A percentile compares a stretch with the other conserved stretches of the same genome.
phyloP scores from a whole-genome alignment of 2,329 filamentous ascomycete genomes.

The Monilinia laxa region DNA sequence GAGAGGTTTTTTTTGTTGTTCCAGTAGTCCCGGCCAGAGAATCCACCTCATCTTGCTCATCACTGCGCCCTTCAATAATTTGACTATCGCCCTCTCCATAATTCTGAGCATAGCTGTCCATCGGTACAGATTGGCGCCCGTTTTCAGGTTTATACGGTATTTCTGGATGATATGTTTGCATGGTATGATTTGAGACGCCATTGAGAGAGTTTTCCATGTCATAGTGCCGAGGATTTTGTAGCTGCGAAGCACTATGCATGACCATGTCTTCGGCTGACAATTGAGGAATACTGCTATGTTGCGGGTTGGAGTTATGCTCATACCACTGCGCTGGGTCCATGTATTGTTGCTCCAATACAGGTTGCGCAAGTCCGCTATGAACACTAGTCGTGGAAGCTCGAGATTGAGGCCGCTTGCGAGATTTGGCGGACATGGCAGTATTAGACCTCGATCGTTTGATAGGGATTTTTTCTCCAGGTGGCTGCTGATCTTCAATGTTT shows the following conservation, averaged over 20 bases:
- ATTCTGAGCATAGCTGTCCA: constrained; percentile 54
- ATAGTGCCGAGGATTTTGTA: constrained; percentile 52
- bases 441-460: constrained; percentile 47
- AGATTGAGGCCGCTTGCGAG: constrained; percentile 46
- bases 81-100: constrained; percentile 60
- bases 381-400: constrained; percentile 51
- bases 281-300: constrained; percentile 37
- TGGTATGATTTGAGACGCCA: constrained; percentile 46
- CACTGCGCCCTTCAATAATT: constrained; percentile 54
- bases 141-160: constrained; percentile 40
- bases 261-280: constrained; percentile 61
- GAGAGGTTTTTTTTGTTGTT: constrained; percentile 56
- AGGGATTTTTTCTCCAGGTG: constrained; percentile 40
- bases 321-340: constrained; percentile 39
- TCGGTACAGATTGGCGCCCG: constrained; percentile 52
- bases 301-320: constrained; percentile 36
- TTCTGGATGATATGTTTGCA: constrained; percentile 47
- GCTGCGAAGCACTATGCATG: constrained; percentile 56
- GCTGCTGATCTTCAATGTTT: constrained; percentile 35
- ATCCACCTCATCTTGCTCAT: constrained; percentile 58
- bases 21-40: constrained; percentile 48
- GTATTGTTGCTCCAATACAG: constrained; percentile 38
- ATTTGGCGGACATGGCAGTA: constrained; percentile 46
- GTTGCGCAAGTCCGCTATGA: constrained; percentile 41
- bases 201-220: constrained; percentile 53